Percentiles rank a stretch among this genome's conserved stretches.
phyloP scores from a whole-genome alignment of 805 yeast species.

The Groenewaldozyma tartarivorans region DNA sequence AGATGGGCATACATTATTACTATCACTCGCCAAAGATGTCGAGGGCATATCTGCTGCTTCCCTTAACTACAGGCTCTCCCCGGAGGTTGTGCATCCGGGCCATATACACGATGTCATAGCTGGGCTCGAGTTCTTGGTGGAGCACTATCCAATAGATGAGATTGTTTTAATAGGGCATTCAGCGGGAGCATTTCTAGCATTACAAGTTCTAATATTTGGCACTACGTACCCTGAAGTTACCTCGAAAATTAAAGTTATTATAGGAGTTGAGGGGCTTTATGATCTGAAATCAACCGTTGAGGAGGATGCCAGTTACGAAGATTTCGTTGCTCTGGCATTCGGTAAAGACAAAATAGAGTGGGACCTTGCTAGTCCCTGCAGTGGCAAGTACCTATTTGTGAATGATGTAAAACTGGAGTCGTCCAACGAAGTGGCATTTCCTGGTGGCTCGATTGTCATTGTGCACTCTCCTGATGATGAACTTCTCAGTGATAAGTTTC shows the following conservation, averaged over 20 bases:
- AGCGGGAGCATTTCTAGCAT: conserved; percentile 62
- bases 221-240: background rate
- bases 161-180: conserved; percentile 59
- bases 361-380: conserved; percentile 18
- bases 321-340: conserved; percentile 55
- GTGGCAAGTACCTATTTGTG: conserved; percentile 3
- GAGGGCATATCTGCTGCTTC: conserved; percentile 26
- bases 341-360: conserved; percentile 22
- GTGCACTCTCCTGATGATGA: conserved; percentile 64
- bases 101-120: conserved; percentile 47
- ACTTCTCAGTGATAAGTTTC: conserved; percentile 34
- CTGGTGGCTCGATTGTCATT: conserved; percentile 27
- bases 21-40: conserved; percentile 21
- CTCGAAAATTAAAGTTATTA: conserved; percentile 6
- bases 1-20: conserved; percentile 37
- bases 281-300: conserved; percentile 39
- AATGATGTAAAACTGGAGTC: background rate
- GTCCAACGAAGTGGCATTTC: conserved; percentile 6
- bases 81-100: conserved; percentile 50
- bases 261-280: conserved; percentile 59
- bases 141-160: conserved; percentile 20
- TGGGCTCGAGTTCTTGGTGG: conserved; percentile 30
- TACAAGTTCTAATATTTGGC: conserved; percentile 34
- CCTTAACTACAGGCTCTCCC: conserved; percentile 59
- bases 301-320: conserved; percentile 53